phyloP scores from a whole-genome alignment of 2,329 filamentous ascomycete genomes.

The Akanthomyces dipterigenus region DNA sequence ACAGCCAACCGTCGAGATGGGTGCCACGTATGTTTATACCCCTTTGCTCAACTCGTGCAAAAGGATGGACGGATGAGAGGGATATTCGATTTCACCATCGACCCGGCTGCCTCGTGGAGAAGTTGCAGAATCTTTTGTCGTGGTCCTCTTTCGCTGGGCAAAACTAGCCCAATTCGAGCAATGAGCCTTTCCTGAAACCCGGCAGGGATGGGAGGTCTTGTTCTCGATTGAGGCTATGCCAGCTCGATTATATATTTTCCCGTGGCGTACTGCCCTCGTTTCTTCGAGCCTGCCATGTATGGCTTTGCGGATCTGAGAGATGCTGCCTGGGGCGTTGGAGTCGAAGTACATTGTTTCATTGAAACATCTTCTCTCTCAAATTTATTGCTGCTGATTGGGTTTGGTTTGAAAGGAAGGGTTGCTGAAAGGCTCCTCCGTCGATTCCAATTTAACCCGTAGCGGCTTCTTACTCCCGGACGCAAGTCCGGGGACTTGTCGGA shows the following conservation, averaged over 20 bases:
- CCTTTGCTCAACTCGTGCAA: slow-evolving; percentile 29
- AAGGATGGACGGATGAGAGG: slow-evolving; percentile 20
- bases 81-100: slow-evolving; percentile 13
- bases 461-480: slow-evolving; percentile 31
- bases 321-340: slow-evolving; percentile 10
- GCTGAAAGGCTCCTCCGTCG: not conserved
- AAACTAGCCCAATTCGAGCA: slow-evolving; percentile 17
- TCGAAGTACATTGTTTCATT: slow-evolving; percentile 46
- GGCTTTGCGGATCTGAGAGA: slow-evolving; percentile 34
- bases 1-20: slow-evolving; percentile 37
- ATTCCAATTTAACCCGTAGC: slow-evolving; percentile 20
- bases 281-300: slow-evolving; percentile 35
- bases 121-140: slow-evolving; percentile 49
- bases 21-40: slow-evolving; percentile 46
- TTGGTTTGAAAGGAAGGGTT: not conserved
- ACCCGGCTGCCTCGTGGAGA: slow-evolving; percentile 40
- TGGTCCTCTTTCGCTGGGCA: slow-evolving; percentile 73
- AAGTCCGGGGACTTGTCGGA: slow-evolving; percentile 66
- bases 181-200: not conserved
- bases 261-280: slow-evolving; percentile 49
- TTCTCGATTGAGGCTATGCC: slow-evolving; percentile 35
- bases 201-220: not conserved
- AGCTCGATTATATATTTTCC: slow-evolving; percentile 67
- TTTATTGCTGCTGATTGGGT: slow-evolving; percentile 50
- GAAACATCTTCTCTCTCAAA: slow-evolving; percentile 75